Conservation (phyloP, 352 stramenopile species). For the Phytophthora hybrid region DNA sequence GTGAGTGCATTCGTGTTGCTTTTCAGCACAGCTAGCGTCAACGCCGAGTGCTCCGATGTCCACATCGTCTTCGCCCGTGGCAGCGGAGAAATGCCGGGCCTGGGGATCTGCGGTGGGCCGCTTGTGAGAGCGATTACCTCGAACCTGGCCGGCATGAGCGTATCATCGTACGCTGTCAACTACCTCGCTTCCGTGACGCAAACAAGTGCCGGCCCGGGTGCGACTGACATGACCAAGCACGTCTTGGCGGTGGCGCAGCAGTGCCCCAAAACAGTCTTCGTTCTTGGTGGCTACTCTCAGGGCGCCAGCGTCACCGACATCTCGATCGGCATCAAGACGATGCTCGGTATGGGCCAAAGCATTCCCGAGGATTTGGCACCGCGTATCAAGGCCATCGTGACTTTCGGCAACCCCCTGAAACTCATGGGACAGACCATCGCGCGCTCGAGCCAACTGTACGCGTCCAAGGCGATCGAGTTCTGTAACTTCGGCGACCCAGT, state of each 20-base stretch:
- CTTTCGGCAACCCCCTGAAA: constrained; percentile 40
- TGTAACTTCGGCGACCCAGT: constrained; percentile 36
- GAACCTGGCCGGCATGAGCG: constrained; percentile 27
- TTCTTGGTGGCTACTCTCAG: constrained; percentile 43
- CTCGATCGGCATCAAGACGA: constrained; percentile 37
- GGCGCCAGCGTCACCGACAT: constrained; percentile 41
- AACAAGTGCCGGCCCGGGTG: constrained; percentile 34
- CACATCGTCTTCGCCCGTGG: constrained; percentile 32
- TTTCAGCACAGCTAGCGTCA: not conserved
- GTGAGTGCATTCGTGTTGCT: not conserved
- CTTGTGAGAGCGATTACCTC: constrained; percentile 26
- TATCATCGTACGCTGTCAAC: constrained; percentile 39
- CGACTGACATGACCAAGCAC: constrained; percentile 43
- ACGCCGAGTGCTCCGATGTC: constrained; percentile 22
- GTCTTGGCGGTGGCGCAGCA: constrained; percentile 23
- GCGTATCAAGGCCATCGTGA: constrained; percentile 44
- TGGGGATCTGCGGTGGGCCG: constrained; percentile 34
- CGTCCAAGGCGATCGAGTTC: constrained; percentile 35
- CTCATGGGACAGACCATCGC: constrained; percentile 36
- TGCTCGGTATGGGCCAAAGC: constrained; percentile 19
- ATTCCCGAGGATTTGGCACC: constrained; percentile 30
- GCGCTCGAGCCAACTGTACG: constrained; percentile 31
- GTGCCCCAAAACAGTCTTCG: constrained; percentile 37
- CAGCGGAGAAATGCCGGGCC: constrained; percentile 29
- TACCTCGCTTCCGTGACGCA: constrained; percentile 32